These are phyloP conservation scores for Cladosporium sp. DNA, from an alignment of 2,329 filamentous ascomycete genomes.

Conservation along the genomic window DNA sequence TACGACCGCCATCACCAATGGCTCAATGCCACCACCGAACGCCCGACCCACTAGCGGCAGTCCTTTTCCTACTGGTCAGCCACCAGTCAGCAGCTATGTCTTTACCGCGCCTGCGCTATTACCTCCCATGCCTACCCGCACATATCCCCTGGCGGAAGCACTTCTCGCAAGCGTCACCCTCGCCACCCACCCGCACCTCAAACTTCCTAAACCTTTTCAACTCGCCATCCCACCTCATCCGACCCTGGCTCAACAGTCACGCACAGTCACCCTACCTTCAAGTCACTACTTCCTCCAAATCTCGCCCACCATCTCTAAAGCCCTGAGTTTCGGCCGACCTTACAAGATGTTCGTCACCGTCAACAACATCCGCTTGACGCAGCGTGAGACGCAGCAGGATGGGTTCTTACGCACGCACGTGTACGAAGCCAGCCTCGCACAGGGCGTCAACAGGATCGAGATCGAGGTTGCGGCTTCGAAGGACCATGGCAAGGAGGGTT, in stretches of 20 bases:
- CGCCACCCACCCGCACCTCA: constrained; percentile 64
- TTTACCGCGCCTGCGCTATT: constrained; percentile 36
- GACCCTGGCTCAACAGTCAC: constrained; percentile 64
- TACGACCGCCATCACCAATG: constrained; percentile 18
- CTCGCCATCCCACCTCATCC: constrained; percentile 63
- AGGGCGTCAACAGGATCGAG: constrained; percentile 73
- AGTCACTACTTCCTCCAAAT: constrained; percentile 69
- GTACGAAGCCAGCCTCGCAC: constrained; percentile 69
- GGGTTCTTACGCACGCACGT: constrained; percentile 52
- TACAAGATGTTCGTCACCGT: constrained; percentile 73
- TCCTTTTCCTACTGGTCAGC: constrained; percentile 21
- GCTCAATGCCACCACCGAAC: constrained; percentile 30
- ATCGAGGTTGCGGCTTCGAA: constrained; percentile 66
- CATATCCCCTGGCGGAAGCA: constrained; percentile 50
- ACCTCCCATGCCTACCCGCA: constrained; percentile 23
- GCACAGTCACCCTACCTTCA: constrained; percentile 65
- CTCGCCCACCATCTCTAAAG: constrained; percentile 56
- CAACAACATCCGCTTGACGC: constrained; percentile 60
- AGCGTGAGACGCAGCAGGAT: constrained; percentile 39
- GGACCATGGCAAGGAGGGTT: constrained; percentile 29
- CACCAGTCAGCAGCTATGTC: constrained; percentile 25
- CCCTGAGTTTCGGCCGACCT: constrained; percentile 60
- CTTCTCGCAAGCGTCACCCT: constrained; percentile 65
- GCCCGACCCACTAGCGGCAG: constrained; percentile 26
- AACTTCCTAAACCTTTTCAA: constrained; percentile 55